Base-by-base conservation (phyloP, 768 basidiomycete genomes). In the Piloderma croceum region DNA sequence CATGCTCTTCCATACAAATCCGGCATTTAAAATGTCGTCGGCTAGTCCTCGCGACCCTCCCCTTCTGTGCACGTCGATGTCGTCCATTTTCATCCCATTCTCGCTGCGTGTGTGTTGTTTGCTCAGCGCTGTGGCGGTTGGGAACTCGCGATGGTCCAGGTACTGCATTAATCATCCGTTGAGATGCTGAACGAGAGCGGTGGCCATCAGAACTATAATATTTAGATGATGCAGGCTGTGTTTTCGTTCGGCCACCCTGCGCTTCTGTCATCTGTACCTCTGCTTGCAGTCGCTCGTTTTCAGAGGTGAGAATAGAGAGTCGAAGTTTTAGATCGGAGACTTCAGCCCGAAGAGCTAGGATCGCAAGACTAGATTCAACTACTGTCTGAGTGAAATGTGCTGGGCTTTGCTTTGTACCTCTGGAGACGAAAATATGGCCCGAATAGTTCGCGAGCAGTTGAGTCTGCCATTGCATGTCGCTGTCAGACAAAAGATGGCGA, bases 361-460 rank as follows among this genome's bases (percentile, higher is more conserved):
- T 63, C 5, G 59, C 56, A 17, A 80, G 50, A 47, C 76, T 81
- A 2, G 75, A 69, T 21, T 75, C 70, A 23, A 77, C 45, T 11
- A 78, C 46, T 3, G 67, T 51, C 21, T 62, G 51, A n/a, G 60
- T 59, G 43, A 60, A 38, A 21, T 51, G 51, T 4, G 40, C n/a
- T 13, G 40, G 19, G 29, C 45, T 42, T 27, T 38, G 39, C n/a
- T n/a, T n/a, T n/a, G n/a, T n/a, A 18, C 52, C 45, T 15, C 52
- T 61, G 1, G 73, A 62, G 10, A 71, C 53, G 46, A 79, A 71
- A 36, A 77, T 57, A 41, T 83, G 74, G 1, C 74, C 79, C 1
- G 78, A 81, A 47, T 69, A 81, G 38, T 81, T 69, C 3, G 67
- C 60, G 18, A 85, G 67, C 3, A 83, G 69, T 43, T 81, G 77